Conservation (phyloP, 495 filamentous ascomycete species). For the Penicillium flavigenum region DNA sequence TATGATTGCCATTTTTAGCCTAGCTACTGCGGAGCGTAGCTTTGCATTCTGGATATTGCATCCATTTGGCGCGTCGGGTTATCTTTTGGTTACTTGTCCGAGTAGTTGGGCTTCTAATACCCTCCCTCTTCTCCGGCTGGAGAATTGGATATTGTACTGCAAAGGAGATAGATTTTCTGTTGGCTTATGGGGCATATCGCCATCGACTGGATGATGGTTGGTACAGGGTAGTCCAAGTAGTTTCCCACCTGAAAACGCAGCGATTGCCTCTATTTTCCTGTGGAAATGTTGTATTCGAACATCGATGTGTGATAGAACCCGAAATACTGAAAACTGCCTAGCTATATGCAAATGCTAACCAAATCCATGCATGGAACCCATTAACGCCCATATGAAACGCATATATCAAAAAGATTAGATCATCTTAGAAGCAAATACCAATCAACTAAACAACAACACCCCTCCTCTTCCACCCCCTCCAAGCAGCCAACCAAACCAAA, state of each 20-base stretch:
- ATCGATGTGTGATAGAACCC: not conserved
- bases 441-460: slow-evolving; percentile 70
- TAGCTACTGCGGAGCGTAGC: not conserved
- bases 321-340: not conserved
- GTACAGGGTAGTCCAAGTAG: not conserved
- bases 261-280: not conserved
- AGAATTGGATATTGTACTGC: slow-evolving; percentile 9
- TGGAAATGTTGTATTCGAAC: not conserved
- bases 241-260: not conserved
- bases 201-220: not conserved
- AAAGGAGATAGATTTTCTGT: not conserved
- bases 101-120: not conserved
- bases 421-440: not conserved
- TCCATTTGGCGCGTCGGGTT: not conserved
- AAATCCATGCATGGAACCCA: not conserved
- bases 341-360: not conserved
- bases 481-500: slow-evolving; percentile 70
- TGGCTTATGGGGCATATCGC: not conserved
- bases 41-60: not conserved
- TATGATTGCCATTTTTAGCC: not conserved
- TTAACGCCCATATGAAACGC: not conserved
- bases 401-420: not conserved
- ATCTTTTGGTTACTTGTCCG: not conserved
- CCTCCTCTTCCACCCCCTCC: slow-evolving; percentile 80
- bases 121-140: not conserved